Conservation (phyloP, 2,329 filamentous ascomycete species). For the Harringtonia aguacate region DNA sequence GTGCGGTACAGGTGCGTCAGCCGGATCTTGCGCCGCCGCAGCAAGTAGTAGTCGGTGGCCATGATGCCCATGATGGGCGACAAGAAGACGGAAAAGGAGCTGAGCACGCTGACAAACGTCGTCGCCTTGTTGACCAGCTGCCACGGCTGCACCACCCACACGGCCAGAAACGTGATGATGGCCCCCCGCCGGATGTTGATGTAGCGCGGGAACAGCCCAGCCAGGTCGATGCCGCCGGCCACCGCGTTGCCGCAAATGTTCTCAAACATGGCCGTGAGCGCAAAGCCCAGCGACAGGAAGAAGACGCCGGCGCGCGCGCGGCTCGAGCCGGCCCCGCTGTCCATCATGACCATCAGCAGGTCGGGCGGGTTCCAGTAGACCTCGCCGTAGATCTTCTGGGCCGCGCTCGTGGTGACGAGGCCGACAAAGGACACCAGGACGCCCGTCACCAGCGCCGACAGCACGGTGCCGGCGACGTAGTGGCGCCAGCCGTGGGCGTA, state of each 20-base stretch:
- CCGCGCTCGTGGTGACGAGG: conserved; percentile 20
- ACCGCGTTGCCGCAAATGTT: conserved; percentile 36
- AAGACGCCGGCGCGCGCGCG: conserved; percentile 29
- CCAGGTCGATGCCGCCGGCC: conserved; percentile 43
- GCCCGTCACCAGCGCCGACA: conserved; percentile 29
- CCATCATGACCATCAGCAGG: conserved; percentile 25
- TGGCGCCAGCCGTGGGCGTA: conserved; percentile 22
- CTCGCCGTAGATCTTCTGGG: conserved; percentile 20
- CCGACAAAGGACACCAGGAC: conserved; percentile 27
- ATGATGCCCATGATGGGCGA: conserved; percentile 11
- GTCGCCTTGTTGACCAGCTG: conserved; percentile 33
- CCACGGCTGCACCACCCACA: conserved; percentile 38
- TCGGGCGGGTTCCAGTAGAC: conserved; percentile 32
- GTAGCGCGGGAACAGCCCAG: conserved; percentile 38
- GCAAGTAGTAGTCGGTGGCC: conserved; percentile 14
- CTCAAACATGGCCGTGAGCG: conserved; percentile 33
- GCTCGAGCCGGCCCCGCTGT: conserved; percentile 18
- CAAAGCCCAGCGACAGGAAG: conserved; percentile 32
- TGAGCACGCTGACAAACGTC: conserved; percentile 35
- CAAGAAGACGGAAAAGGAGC: conserved; percentile 22
- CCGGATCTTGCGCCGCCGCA: conserved; percentile 21
- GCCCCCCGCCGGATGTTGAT: conserved; percentile 46
- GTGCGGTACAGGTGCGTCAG: conserved; percentile 23
- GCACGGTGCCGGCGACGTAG: conserved; percentile 25
- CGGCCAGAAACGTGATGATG: conserved; percentile 33